Percentiles rank a stretch among this genome's conserved stretches.
These are phyloP conservation scores for Boletus eberwhitei DNA, from an alignment of 768 basidiomycete species.

Conservation along the genomic window DNA sequence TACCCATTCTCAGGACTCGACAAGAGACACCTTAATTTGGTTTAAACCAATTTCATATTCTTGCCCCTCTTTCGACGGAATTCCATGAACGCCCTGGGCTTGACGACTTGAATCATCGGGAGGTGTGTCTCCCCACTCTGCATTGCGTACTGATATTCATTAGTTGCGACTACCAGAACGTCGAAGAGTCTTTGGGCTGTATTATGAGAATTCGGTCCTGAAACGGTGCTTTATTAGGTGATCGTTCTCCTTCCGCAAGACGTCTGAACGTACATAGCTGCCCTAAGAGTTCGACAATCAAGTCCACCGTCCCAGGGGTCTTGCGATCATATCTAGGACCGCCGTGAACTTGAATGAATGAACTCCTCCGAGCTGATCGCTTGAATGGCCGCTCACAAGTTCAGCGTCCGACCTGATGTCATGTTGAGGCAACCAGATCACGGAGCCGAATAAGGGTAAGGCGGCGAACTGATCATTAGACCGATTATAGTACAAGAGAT, in stretches of 20 bases:
- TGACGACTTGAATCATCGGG: conserved; percentile 11
- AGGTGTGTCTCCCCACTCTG: background rate
- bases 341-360: conserved; percentile 9
- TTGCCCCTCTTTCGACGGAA: conserved; percentile 4
- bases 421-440: conserved; percentile 4
- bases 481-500: background rate
- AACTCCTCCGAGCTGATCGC: conserved; percentile 3
- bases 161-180: background rate
- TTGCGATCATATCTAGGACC: conserved; percentile 5
- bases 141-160: background rate
- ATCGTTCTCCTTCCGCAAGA: background rate
- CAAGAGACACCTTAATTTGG: conserved; percentile 14
- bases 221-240: too few relatives aligned
- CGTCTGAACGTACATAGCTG: background rate
- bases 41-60: conserved; percentile 5
- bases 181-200: conserved; percentile 4
- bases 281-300: conserved; percentile 11
- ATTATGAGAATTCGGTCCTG: background rate
- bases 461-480: too few relatives aligned
- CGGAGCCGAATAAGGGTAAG: background rate
- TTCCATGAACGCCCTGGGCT: conserved; percentile 12
- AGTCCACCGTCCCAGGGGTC: conserved; percentile 8
- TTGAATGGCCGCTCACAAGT: conserved; percentile 1
- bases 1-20: conserved; percentile 6
- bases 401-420: conserved; percentile 1